Conservation (phyloP, 2,329 filamentous ascomycete genomes). For the Sclerotinia sclerotiorum region DNA sequence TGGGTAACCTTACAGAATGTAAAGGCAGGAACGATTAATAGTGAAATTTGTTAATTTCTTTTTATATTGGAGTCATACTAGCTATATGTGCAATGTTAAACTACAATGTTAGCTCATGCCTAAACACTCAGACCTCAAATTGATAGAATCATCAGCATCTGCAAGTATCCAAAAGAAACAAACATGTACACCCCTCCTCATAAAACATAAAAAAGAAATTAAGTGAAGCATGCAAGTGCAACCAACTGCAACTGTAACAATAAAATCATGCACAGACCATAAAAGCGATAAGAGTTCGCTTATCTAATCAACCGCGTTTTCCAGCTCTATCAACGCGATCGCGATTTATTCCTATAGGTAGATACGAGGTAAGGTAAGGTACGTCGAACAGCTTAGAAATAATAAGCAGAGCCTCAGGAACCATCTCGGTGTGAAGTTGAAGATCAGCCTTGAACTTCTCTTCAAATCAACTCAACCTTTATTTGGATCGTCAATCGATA, state of each 20-base stretch:
- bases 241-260: not conserved
- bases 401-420: constrained; percentile 22
- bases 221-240: not conserved
- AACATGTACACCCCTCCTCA: not conserved
- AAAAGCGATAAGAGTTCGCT: not conserved
- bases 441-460: constrained; percentile 5
- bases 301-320: constrained; percentile 18
- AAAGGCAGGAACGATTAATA: not conserved
- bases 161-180: not conserved
- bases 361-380: not conserved
- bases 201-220: not conserved
- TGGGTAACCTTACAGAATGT: not conserved
- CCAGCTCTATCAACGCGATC: not conserved
- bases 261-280: not conserved
- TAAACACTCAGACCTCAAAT: constrained; percentile 1
- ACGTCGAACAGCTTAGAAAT: not conserved
- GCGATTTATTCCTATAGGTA: not conserved
- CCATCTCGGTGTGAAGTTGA: constrained; percentile 3
- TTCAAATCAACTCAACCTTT: not conserved
- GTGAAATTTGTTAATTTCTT: not conserved
- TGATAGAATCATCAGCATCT: not conserved
- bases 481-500: not conserved
- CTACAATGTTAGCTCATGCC: not conserved
- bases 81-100: not conserved
- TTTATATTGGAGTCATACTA: not conserved